Percentiles rank a stretch among this genome's conserved stretches.
Conservation (phyloP, 1,284 basidiomycete species). For the Ganoderma lucidum region DNA sequence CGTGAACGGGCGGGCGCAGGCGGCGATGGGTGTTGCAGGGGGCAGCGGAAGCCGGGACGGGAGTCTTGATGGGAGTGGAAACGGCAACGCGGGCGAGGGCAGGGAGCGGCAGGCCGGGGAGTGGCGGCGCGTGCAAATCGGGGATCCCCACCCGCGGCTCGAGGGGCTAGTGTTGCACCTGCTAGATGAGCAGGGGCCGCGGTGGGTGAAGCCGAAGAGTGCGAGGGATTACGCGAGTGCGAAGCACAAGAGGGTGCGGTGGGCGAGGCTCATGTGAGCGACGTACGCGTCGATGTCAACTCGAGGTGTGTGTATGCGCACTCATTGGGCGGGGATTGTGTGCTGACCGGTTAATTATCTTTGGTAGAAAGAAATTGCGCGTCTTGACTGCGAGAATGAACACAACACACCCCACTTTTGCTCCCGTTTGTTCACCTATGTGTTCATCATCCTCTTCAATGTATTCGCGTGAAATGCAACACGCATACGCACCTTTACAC, state of each 20-base stretch:
- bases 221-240: constrained; percentile 10
- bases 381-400: background rate
- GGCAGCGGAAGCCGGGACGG: background rate
- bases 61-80: background rate
- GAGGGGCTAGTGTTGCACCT: constrained; percentile 23
- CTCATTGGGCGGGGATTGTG: background rate
- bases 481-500: background rate
- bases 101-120: background rate
- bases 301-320: background rate
- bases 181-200: constrained; percentile 15
- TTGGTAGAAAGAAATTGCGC: background rate
- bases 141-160: constrained; percentile 17
- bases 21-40: background rate
- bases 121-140: constrained; percentile 9
- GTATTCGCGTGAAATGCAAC: background rate
- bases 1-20: background rate
- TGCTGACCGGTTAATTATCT: background rate
- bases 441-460: background rate
- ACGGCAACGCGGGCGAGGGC: background rate
- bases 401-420: background rate
- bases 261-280: background rate
- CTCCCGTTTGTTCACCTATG: background rate
- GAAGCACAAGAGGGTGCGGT: constrained; percentile 5
- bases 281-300: background rate
- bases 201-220: constrained; percentile 22